phyloP scores from a whole-genome alignment of 1,284 basidiomycete species.

The Meripilus lineatus region DNA sequence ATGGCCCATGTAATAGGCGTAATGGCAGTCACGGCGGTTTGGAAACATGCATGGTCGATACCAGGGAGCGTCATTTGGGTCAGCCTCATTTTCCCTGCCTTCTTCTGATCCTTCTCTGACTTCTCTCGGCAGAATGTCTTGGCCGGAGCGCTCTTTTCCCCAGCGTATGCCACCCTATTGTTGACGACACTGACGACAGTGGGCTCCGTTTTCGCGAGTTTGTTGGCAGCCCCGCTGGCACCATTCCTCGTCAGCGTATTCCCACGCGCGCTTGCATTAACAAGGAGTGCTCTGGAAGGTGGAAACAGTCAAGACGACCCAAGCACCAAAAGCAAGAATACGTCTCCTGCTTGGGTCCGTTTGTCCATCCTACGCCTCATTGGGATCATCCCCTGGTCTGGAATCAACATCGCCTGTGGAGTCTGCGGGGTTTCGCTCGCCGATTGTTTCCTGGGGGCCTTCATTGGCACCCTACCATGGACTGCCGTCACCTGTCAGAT shows the following conservation, averaged over 20 bases:
- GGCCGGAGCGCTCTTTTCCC: constrained; percentile 82
- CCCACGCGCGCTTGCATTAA: constrained; percentile 80
- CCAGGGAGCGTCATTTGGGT: constrained; percentile 89
- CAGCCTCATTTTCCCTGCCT: constrained; percentile 23
- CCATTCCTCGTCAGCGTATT: constrained; percentile 78
- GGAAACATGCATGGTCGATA: constrained; percentile 95
- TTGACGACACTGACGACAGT: constrained; percentile 80
- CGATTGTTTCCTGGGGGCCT: constrained; percentile 76
- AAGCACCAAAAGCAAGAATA: constrained; percentile 29
- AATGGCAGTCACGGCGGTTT: constrained; percentile 78
- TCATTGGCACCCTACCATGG: constrained; percentile 79
- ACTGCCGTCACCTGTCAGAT: constrained; percentile 86
- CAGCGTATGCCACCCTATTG: constrained; percentile 71
- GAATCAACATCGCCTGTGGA: constrained; percentile 91
- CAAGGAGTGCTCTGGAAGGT: constrained; percentile 64
- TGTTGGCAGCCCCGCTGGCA: constrained; percentile 78
- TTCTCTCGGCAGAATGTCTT: constrained; percentile 67
- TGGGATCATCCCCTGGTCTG: constrained; percentile 91
- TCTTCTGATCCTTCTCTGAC: constrained; percentile 12
- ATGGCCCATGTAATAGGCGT: constrained; percentile 75
- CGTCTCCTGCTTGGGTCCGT: constrained; percentile 76
- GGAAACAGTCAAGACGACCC: constrained; percentile 23
- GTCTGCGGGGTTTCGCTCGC: constrained; percentile 74
- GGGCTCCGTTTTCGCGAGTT: constrained; percentile 78
- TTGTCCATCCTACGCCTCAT: constrained; percentile 81